Evolutionary conservation across 1,284 basidiomycete species (phyloP), one percentile per base, ranked within the genome.

Genomic region (Schizopora paradoxa): DNA sequence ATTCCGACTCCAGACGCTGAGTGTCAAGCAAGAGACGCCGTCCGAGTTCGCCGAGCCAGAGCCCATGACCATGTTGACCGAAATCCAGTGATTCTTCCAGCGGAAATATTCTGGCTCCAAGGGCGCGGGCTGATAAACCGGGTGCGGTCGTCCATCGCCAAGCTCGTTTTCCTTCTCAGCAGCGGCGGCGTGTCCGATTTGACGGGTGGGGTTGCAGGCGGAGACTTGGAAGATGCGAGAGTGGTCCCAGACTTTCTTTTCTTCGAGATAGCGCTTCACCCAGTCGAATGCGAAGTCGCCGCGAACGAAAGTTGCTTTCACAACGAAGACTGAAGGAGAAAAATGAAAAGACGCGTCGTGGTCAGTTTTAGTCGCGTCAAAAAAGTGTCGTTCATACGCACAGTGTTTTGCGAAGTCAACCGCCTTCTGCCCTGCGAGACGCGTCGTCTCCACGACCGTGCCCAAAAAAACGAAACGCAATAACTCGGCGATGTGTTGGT

Each of bases 1-100:
- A n/a, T 49, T 45, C 11, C 47, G 47, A 32, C 47, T 49, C 47
- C 47, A 49, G 8, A 49, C 43, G 35, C 47, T 49, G 26, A 29
- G 3, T n/a, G n/a, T n/a, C n/a, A n/a, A n/a, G 10, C 33, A 35
- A 34, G 8, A 19, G 13, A 14, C 28, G 13, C 35, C 40, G 10
- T 40, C 28, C n/a, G 10, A 11, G 27, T 25, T 33, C 18, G 6
- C 28, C 45, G 2, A 5, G 1, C n/a, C 19, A 4, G 14, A 5
- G 25, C 18, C 36, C 23, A 45, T 18, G 10, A 14, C 32, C 35
- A 49, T 45, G 25, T 43, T 31, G 10, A 49, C 47, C 14, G 47
- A 39, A 21, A 49, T 45, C 47, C 47, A 49, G 23, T 45, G 31
- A 10, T 32, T 33, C 27, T 29, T 22, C 47, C 47, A 49, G 18